A percentile compares a stretch with the other conserved stretches of the same genome.
Evolutionary conservation across 2,329 filamentous ascomycete genomes (phyloP).

Genomic region (Trichoderma oligosporum): DNA sequence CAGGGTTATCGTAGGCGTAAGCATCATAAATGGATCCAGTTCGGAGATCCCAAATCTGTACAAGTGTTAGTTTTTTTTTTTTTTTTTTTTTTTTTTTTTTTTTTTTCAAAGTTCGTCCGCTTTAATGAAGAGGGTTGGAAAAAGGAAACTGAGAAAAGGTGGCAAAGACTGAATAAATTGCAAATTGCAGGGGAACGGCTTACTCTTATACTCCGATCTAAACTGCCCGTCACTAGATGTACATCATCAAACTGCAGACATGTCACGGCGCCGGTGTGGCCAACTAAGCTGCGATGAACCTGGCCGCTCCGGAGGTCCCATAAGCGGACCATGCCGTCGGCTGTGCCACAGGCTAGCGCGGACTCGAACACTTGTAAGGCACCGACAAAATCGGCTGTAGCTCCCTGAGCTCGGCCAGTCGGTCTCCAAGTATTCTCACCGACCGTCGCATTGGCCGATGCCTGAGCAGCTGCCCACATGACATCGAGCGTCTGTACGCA

Average conservation of each 20-base stretch:
- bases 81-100: background rate
- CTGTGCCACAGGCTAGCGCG: slow-evolving; percentile 90
- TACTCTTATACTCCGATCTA: slow-evolving; percentile 91
- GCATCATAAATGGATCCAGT: slow-evolving; percentile 94
- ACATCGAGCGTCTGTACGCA: slow-evolving; percentile 97
- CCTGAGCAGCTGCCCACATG: slow-evolving; percentile 94
- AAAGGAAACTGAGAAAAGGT: background rate
- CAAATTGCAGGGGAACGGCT: no score
- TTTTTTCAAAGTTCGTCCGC: no score
- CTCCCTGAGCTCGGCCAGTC: slow-evolving; percentile 57
- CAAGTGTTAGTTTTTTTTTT: slow-evolving; percentile 22
- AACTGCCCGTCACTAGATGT: slow-evolving; percentile 87
- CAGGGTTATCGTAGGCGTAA: slow-evolving; percentile 86
- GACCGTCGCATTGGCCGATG: slow-evolving; percentile 63
- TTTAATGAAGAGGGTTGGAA: no score
- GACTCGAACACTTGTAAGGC: slow-evolving; percentile 94
- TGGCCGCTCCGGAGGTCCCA: slow-evolving; percentile 97
- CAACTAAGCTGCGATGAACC: slow-evolving; percentile 92
- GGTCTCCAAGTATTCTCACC: slow-evolving; percentile 68
- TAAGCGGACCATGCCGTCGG: slow-evolving; percentile 92
- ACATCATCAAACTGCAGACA: slow-evolving; percentile 95
- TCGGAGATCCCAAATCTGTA: slow-evolving; percentile 94
- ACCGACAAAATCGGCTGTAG: slow-evolving; percentile 85
- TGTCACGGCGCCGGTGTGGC: slow-evolving; percentile 91
- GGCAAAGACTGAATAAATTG: no score